Evolutionary conservation across 768 basidiomycete species (phyloP), one percentile per base, ranked within the genome.

Genomic region (Panaeolus cyanescens): DNA sequence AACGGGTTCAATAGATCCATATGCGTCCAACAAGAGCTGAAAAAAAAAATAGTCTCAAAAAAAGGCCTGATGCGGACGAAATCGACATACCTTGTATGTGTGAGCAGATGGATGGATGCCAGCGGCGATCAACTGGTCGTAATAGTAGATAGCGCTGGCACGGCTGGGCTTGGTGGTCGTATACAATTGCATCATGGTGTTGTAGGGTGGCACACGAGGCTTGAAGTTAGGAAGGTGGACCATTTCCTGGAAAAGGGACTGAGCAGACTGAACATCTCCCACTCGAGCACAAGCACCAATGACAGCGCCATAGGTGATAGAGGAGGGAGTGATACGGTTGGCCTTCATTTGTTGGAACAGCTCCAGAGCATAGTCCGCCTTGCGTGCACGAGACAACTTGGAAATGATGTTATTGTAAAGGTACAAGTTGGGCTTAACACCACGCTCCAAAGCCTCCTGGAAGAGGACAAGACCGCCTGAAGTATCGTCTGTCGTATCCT

Each of bases 121-220:
- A 3, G 83, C 87, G 30, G 73, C 70, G 33, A 78, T 72, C 74
- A 99, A 80, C 68, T 85, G 79, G 54, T 90, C 71, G 72, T 91
- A 91, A 72, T 89, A 99, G 66, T 84, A 79, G 28, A 98, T 74
- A 17, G 90, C 92, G 53, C 87, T 83, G 28, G 83, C 83, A 56
- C 95, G 85, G 64, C 93, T 89, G 1, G 95, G 96, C 72, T 91
- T 92, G n/a, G 91, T 95, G 59, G 89, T 86, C 54, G 91, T 89
- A 76, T 94, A 95, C 67, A 96, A 81, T 73, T 99, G 97, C 86
- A 99, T 98, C 95, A 99, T 97, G 32, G 91, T 95, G 77, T 99
- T 99, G 82, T 89, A 99, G 0, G 96, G 96, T 19, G 96, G 97
- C 1, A 97, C 88, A 6, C 95, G 83, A 8, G 96, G 90, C 75